Evolutionary conservation across 257 asterid species (phyloP).

Genomic region (Ajuga chamaepitys): DNA sequence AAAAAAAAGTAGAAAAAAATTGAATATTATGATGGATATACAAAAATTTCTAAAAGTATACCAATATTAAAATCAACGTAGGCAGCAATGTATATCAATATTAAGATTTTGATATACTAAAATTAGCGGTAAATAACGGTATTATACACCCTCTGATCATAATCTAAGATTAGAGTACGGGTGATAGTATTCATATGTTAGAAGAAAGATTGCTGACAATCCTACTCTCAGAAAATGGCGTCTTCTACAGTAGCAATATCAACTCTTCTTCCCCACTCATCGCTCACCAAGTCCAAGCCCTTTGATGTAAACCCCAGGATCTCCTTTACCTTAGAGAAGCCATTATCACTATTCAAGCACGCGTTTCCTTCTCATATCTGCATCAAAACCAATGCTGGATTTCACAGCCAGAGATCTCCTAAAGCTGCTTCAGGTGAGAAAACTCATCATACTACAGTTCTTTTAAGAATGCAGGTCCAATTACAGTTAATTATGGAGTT

Average conservation of each 20-base stretch:
- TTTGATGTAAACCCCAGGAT: slow-evolving; percentile 19
- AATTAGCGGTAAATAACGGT: no score
- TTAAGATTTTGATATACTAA: no score
- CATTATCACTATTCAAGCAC: slow-evolving; percentile 1
- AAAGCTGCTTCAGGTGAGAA: slow-evolving; percentile 48
- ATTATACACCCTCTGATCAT: no score
- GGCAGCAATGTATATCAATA: no score
- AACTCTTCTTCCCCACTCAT: slow-evolving; percentile 24
- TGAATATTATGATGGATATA: no score
- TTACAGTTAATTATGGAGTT: neutral
- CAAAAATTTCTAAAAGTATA: no score
- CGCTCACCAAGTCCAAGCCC: slow-evolving; percentile 17
- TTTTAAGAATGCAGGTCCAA: neutral
- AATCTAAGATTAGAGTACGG: no score
- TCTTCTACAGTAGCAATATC: slow-evolving; percentile 27
- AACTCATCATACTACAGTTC: neutral
- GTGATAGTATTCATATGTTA: no score
- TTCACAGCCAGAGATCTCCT: slow-evolving; percentile 21
- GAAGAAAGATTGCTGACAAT: no score
- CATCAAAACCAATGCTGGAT: slow-evolving; percentile 6
- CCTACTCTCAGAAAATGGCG: slow-evolving; percentile 32
- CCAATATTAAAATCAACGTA: no score
- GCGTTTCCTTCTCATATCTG: slow-evolving; percentile 20
- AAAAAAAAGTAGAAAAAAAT: no score
- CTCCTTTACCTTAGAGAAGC: slow-evolving; percentile 8